These are phyloP conservation scores for Rhizopogon sp. DNA, from an alignment of 768 basidiomycete genomes.

Conservation along the genomic window DNA sequence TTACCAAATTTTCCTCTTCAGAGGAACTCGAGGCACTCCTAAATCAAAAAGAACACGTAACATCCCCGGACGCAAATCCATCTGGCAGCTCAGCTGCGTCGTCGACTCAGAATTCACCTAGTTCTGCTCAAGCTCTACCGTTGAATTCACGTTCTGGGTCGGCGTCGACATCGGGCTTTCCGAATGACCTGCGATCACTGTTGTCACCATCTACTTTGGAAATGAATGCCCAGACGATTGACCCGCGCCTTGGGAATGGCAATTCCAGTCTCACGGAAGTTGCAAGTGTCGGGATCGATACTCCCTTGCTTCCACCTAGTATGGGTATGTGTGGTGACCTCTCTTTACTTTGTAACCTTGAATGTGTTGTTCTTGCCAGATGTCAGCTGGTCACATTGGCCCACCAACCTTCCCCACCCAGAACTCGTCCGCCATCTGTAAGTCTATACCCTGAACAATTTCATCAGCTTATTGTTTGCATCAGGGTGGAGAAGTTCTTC, in stretches of 20 bases:
- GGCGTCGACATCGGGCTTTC: not conserved
- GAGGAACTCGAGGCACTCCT: conserved; percentile 68
- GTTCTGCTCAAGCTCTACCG: conserved; percentile 20
- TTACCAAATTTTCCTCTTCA: conserved; percentile 20
- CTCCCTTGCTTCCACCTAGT: not conserved
- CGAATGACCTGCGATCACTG: not conserved
- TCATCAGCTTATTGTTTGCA: not conserved
- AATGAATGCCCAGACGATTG: not conserved
- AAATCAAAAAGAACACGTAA: conserved; percentile 43
- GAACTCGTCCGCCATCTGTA: conserved; percentile 63
- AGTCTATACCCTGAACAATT: conserved; percentile 16
- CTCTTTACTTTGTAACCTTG: not conserved
- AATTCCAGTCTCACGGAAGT: not conserved
- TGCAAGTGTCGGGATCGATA: not conserved
- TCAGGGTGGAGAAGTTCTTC: conserved; percentile 76
- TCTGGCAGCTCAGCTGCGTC: conserved; percentile 1
- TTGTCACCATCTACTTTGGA: not conserved
- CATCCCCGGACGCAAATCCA: conserved; percentile 2
- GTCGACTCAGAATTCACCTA: conserved; percentile 16
- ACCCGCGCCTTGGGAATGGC: not conserved
- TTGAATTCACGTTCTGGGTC: not conserved
- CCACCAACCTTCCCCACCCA: conserved; percentile 54
- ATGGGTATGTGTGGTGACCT: not conserved
- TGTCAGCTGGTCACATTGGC: conserved; percentile 41
- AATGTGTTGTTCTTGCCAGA: not conserved